phyloP scores from a whole-genome alignment of 75 land plant genomes.

The Adiantum capillusveneris region DNA sequence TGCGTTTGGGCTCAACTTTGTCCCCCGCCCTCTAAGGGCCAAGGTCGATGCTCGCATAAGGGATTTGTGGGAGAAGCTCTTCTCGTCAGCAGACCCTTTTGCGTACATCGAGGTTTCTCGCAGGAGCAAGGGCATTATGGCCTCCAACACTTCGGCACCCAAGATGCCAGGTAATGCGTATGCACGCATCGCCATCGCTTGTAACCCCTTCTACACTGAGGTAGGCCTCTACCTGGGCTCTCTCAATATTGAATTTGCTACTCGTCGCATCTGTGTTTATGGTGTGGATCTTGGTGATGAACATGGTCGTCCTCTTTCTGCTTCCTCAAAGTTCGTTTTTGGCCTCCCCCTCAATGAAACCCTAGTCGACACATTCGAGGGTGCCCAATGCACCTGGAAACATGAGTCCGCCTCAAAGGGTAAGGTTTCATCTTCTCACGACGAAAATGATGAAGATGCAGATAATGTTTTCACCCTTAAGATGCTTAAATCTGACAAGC shows the following conservation, averaged over 20 bases:
- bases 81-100: conserved; percentile 1
- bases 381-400: conserved; percentile 59
- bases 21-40: background rate
- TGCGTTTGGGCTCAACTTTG: background rate
- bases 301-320: no score
- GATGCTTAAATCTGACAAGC: conserved; percentile 52
- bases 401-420: background rate
- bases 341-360: conserved; percentile 29
- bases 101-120: conserved; percentile 1
- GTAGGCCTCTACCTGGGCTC: conserved; percentile 22
- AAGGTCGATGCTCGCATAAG: background rate
- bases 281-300: no score
- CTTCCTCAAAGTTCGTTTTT: conserved; percentile 4
- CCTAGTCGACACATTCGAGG: conserved; percentile 51
- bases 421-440: background rate
- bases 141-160: background rate
- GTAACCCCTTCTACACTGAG: conserved; percentile 15
- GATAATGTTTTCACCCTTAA: conserved; percentile 54
- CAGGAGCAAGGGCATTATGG: background rate
- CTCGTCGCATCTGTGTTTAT: conserved; percentile 10
- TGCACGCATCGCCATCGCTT: background rate
- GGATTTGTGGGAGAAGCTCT: conserved; percentile 3
- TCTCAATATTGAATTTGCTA: conserved; percentile 7
- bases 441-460: conserved; percentile 32
- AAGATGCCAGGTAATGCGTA: background rate